A percentile compares a stretch with the other conserved stretches of the same genome.
These are phyloP conservation scores for Saccharomyces mikatae DNA, from an alignment of 805 yeast species.

Conservation along the genomic window DNA sequence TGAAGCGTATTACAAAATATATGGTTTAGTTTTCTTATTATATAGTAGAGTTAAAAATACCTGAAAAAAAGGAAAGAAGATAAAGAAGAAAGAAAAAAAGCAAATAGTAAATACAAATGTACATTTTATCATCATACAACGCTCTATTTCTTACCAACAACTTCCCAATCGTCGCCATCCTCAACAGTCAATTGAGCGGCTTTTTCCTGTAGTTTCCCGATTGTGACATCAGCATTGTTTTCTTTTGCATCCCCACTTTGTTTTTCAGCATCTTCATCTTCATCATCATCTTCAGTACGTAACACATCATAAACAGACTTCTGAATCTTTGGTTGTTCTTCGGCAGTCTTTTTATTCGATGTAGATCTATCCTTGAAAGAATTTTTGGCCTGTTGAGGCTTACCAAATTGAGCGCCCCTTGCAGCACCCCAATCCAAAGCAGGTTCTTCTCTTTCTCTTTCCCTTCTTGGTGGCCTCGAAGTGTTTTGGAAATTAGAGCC, in stretches of 20 bases:
- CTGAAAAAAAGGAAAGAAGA: not conserved
- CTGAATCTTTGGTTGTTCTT: slow-evolving; percentile 31
- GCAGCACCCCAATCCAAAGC: slow-evolving; percentile 33
- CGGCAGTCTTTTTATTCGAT: slow-evolving; percentile 14
- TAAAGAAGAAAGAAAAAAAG: not conserved
- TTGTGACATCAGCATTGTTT: slow-evolving; percentile 10
- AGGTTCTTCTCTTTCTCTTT: slow-evolving; percentile 13
- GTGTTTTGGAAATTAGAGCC: slow-evolving; percentile 19
- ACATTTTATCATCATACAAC: not conserved
- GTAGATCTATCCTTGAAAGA: slow-evolving; percentile 12
- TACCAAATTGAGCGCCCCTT: slow-evolving; percentile 8
- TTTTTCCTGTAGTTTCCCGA: slow-evolving; percentile 29
- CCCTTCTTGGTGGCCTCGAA: slow-evolving; percentile 17
- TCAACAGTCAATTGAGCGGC: slow-evolving; percentile 35
- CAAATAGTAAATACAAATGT: not conserved
- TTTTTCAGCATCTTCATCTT: slow-evolving; percentile 30
- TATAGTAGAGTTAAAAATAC: not conserved
- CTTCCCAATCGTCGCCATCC: slow-evolving; percentile 36
- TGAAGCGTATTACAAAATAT: not conserved
- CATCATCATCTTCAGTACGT: slow-evolving; percentile 46
- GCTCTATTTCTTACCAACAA: slow-evolving; percentile 36
- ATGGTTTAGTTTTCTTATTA: not conserved
- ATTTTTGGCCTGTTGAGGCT: slow-evolving; percentile 7
- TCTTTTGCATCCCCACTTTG: slow-evolving; percentile 6
- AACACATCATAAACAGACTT: slow-evolving; percentile 45